Percentiles rank a stretch among this genome's conserved stretches.
These are phyloP conservation scores for Pythium rishiriense DNA, from an alignment of 352 stramenopile genomes.

Conservation along the genomic window DNA sequence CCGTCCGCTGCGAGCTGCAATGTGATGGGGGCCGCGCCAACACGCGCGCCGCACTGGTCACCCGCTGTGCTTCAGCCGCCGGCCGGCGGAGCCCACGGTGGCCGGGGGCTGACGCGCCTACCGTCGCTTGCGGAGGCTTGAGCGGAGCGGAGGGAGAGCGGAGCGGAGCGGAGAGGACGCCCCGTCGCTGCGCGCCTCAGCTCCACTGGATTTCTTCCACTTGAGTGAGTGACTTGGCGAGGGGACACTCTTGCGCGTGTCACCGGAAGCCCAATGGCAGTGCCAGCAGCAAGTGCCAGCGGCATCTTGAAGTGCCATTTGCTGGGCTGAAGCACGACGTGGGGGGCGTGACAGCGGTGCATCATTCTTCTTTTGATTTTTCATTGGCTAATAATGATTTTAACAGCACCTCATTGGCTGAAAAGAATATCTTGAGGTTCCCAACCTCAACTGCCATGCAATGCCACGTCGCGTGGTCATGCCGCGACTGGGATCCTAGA, in stretches of 20 bases:
- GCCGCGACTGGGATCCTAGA: constrained; percentile 5
- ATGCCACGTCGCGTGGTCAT: constrained; percentile 5
- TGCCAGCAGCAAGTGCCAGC: not conserved
- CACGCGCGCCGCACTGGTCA: constrained; percentile 1
- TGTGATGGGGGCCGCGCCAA: not conserved
- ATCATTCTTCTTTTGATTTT: constrained; percentile 10
- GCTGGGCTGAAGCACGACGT: constrained; percentile 9
- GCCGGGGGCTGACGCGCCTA: constrained; percentile 12
- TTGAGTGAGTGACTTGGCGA: not conserved
- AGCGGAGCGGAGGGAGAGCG: not conserved
- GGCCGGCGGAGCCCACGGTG: not conserved
- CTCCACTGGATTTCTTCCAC: constrained; percentile 18
- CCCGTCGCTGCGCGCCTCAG: not conserved
- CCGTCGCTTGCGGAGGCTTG: not conserved
- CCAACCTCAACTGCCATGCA: not conserved
- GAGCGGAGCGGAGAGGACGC: not conserved
- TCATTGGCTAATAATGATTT: constrained; percentile 5
- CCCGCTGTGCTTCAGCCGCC: not conserved
- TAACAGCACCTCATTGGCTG: constrained; percentile 1
- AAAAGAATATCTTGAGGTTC: constrained; percentile 11
- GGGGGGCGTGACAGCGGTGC: constrained; percentile 18
- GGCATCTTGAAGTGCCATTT: constrained; percentile 23
- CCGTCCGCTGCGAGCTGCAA: not conserved
- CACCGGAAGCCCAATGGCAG: not conserved
- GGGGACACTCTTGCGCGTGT: not conserved